phyloP scores from a whole-genome alignment of 306 rosid species.

The Lagenaria siceraria region DNA sequence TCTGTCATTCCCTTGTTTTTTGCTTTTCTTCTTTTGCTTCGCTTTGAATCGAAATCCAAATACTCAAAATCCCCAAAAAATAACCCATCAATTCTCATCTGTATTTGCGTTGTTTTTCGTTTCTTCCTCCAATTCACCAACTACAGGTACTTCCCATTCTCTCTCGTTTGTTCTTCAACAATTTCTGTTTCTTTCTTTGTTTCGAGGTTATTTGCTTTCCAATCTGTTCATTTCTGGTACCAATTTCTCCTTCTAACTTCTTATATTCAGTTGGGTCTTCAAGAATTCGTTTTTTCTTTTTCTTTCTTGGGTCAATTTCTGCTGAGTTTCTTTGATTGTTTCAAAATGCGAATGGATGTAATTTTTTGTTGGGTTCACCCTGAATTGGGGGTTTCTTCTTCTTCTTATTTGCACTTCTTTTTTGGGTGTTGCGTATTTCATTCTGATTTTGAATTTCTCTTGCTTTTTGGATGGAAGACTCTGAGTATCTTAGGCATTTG shows the following conservation, averaged over 20 bases:
- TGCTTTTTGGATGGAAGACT: not conserved
- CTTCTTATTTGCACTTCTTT: not conserved
- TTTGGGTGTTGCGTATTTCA: not conserved
- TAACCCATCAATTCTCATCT: not conserved
- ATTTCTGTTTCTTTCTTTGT: not conserved
- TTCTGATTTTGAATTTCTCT: slow-evolving; percentile 4
- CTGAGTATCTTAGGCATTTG: not conserved
- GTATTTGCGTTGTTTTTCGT: not conserved
- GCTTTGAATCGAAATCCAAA: slow-evolving; percentile 1
- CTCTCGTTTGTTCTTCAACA: not conserved
- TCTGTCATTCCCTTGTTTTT: slow-evolving; percentile 2
- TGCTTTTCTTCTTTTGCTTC: not conserved
- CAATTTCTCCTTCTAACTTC: not conserved
- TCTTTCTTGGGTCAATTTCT: not conserved
- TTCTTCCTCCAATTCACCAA: not conserved
- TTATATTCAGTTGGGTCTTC: not conserved
- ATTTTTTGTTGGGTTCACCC: not conserved
- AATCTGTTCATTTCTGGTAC: not conserved
- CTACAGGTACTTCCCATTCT: not conserved
- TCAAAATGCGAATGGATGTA: not conserved
- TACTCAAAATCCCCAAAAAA: not conserved
- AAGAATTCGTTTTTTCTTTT: not conserved
- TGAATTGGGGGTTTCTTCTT: not conserved
- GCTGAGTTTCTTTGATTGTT: not conserved
- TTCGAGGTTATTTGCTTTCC: not conserved